Percentiles rank a stretch among this genome's conserved stretches.
phyloP scores from a whole-genome alignment of 2,329 filamentous ascomycete species.

The Kalmusia sp. region DNA sequence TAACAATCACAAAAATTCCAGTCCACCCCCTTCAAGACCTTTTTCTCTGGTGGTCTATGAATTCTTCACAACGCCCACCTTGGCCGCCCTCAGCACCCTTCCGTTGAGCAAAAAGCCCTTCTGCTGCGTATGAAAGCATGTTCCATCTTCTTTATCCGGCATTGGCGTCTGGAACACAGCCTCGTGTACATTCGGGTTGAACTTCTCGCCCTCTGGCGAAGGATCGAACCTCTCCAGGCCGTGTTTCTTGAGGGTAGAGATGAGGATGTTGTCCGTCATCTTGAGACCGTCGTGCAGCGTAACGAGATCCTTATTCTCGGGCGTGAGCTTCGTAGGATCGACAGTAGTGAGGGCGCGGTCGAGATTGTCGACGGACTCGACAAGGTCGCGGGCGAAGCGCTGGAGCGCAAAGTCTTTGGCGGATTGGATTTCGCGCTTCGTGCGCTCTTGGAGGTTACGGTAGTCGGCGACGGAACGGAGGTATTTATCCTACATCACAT shows the following conservation, averaged over 20 bases:
- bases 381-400: constrained; percentile 89
- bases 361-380: constrained; percentile 96
- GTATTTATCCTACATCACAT: constrained; percentile 97
- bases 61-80: constrained; percentile 97
- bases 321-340: constrained; percentile 72
- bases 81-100: constrained; percentile 85
- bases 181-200: constrained; percentile 96
- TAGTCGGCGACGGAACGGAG: constrained; percentile 94
- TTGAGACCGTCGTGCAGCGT: constrained; percentile 88
- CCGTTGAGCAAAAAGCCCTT: constrained; percentile 97
- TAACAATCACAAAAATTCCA: neutral
- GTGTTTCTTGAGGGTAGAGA: constrained; percentile 90
- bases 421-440: constrained; percentile 84
- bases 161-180: constrained; percentile 93
- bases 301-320: constrained; percentile 74
- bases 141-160: constrained; percentile 86
- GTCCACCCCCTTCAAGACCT: too few species aligned
- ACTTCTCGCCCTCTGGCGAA: constrained; percentile 73
- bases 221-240: constrained; percentile 91
- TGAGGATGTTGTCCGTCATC: constrained; percentile 92
- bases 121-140: constrained; percentile 89
- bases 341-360: constrained; percentile 89
- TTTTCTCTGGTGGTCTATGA: constrained; percentile 41
- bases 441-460: constrained; percentile 96
- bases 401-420: constrained; percentile 95